Evolutionary conservation across 2,329 filamentous ascomycete species (phyloP), one percentile per base, ranked within the genome.

Genomic region (Colletotrichum lini): DNA sequence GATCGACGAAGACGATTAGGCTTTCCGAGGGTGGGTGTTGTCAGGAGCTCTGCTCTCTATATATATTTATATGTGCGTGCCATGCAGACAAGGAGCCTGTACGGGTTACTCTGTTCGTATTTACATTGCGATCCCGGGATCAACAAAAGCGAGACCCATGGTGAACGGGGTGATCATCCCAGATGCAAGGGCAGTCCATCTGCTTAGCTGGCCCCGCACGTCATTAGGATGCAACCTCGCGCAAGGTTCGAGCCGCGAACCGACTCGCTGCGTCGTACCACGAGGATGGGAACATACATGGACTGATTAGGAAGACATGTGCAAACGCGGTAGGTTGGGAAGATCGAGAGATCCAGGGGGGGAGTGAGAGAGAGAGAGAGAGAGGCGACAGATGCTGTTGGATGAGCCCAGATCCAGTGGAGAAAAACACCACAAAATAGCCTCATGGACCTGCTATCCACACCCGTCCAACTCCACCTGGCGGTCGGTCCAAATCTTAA

Each of bases 151-250:
- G 5, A 10, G 6, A 38, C 38, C 53, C 35, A 49, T n/a, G 65
- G 57, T 62, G 64, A 61, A 70, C 53, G 10, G 42, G 42, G 64
- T 67, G 50, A 61, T 70, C 58, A 57, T 57, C 65, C 65, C 40
- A 26, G 26, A 49, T 45, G 62, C 42, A 47, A 45, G 49, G 30
- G 47, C 26, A 26, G 16, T 45, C 21, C 38, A 40, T 21, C 13
- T 61, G 44, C 12, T 35, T 13, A 10, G 16, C 18, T 26, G 35
- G 50, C 50, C 58, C 70, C 60, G 70, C 70, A 70, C 60, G 66
- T 70, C 70, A 65, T 72, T 35, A 54, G 47, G 60, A n/a, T 72
- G 65, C 66, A 72, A 70, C 70, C 60, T 72, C 70, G 65, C 70
- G 66, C 70, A 65, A 72, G 61, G 60, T 42, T 53, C 40, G 10